A percentile compares a stretch with the other conserved stretches of the same genome.
Conservation (phyloP, 1,284 basidiomycete genomes). For the Cutaneotrichosporon dermatis region DNA sequence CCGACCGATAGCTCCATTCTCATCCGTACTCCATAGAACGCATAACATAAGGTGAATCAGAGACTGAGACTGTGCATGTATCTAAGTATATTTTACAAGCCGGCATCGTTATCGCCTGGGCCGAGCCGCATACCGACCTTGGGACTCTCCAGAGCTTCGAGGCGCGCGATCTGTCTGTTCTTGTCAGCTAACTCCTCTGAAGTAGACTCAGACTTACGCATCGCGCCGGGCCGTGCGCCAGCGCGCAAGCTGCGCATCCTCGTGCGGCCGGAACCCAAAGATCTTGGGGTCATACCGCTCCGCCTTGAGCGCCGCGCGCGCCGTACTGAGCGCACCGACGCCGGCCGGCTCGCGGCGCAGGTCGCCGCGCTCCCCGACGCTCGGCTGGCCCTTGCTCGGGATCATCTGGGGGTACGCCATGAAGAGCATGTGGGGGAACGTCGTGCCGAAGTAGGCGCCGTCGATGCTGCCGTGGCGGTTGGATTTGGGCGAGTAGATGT, state of each 20-base stretch:
- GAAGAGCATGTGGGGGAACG: slow-evolving; percentile 90
- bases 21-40: background rate
- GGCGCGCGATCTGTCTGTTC: slow-evolving; percentile 47
- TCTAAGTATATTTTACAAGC: slow-evolving; percentile 19
- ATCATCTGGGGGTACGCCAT: slow-evolving; percentile 90
- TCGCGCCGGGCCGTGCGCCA: slow-evolving; percentile 90
- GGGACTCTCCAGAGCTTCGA: slow-evolving; percentile 42
- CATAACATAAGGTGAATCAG: background rate
- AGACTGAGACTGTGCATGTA: slow-evolving; percentile 15
- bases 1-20: background rate
- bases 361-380: slow-evolving; percentile 39
- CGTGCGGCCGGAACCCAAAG: slow-evolving; percentile 90
- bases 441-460: slow-evolving; percentile 94
- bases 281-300: slow-evolving; percentile 85
- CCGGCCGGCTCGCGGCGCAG: slow-evolving; percentile 38
- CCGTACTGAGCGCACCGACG: slow-evolving; percentile 56
- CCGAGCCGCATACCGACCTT: too few relatives aligned
- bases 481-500: slow-evolving; percentile 91
- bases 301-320: slow-evolving; percentile 74
- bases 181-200: background rate
- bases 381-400: slow-evolving; percentile 67
- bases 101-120: slow-evolving; percentile 22
- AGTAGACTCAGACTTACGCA: slow-evolving; percentile 55
- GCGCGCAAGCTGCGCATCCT: slow-evolving; percentile 82
- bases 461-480: slow-evolving; percentile 92